A percentile compares a stretch with the other conserved stretches of the same genome.
These are phyloP conservation scores for Calonectria hongkongensis DNA, from an alignment of 2,329 filamentous ascomycete genomes.

Conservation along the genomic window DNA sequence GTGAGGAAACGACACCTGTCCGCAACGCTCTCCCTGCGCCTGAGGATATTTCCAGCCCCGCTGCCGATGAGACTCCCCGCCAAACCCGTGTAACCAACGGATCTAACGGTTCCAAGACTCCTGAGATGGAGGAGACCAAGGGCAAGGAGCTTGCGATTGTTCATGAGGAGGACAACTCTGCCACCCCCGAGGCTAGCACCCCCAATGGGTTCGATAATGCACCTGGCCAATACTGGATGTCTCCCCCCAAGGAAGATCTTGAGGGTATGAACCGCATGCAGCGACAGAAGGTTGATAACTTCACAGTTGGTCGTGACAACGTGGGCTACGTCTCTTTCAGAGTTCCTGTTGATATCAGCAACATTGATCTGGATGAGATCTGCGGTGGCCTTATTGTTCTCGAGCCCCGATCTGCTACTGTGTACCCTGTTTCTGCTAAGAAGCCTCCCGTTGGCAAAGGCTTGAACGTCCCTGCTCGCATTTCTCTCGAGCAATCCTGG, in stretches of 20 bases:
- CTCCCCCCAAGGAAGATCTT: slow-evolving; percentile 84
- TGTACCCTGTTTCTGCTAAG: slow-evolving; percentile 84
- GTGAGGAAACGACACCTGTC: slow-evolving; percentile 59
- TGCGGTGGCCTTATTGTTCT: slow-evolving; percentile 85
- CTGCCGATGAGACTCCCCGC: slow-evolving; percentile 65
- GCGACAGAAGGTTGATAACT: slow-evolving; percentile 82
- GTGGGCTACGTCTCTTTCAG: slow-evolving; percentile 90
- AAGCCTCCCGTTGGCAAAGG: slow-evolving; percentile 92
- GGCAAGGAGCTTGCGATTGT: slow-evolving; percentile 87
- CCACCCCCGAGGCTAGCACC: slow-evolving; percentile 54
- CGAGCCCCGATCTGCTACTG: slow-evolving; percentile 86
- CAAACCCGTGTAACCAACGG: slow-evolving; percentile 69
- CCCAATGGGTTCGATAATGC: slow-evolving; percentile 64
- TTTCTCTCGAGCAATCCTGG: slow-evolving; percentile 95
- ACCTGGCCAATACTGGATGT: slow-evolving; percentile 91
- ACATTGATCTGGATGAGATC: slow-evolving; percentile 86
- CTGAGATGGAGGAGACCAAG: slow-evolving; percentile 83
- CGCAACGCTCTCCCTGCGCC: slow-evolving; percentile 60
- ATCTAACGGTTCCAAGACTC: slow-evolving; percentile 61
- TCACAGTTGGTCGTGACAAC: slow-evolving; percentile 88
- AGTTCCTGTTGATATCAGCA: slow-evolving; percentile 87
- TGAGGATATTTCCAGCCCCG: slow-evolving; percentile 55
- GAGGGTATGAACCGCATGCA: slow-evolving; percentile 87
- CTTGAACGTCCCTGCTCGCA: slow-evolving; percentile 91
- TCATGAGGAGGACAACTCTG: slow-evolving; percentile 77